Conservation (phyloP, 2,329 filamentous ascomycete species). For the Talaromyces sp. region DNA sequence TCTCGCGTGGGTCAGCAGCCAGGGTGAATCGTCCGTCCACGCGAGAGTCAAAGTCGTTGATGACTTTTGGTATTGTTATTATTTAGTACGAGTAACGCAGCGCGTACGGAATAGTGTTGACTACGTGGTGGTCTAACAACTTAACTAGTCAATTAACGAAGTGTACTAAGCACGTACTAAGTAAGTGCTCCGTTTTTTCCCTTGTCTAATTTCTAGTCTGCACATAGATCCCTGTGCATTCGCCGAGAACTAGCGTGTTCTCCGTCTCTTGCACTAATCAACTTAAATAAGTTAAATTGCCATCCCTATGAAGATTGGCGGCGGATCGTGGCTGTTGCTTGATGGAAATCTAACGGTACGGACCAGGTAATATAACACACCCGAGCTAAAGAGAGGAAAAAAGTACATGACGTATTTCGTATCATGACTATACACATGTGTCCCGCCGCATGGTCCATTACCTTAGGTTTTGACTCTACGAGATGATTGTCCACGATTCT, state of each 20-base stretch:
- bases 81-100: not conserved
- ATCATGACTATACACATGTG: not conserved
- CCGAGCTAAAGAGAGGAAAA: too few species aligned
- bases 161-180: not conserved
- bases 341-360: not conserved
- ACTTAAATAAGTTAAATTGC: slow-evolving; percentile 7
- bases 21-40: slow-evolving; percentile 5
- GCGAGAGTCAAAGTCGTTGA: not conserved
- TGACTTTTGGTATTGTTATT: not conserved
- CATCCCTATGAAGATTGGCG: slow-evolving; percentile 7
- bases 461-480: not conserved
- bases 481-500: not conserved
- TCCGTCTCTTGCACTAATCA: not conserved
- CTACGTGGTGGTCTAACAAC: not conserved
- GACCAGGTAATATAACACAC: not conserved
- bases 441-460: not conserved
- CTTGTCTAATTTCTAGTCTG: not conserved
- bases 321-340: slow-evolving; percentile 13
- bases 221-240: not conserved
- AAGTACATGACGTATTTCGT: not conserved
- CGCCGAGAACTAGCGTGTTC: not conserved
- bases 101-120: not conserved
- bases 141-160: too few species aligned
- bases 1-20: not conserved
- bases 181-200: not conserved